A percentile compares a stretch with the other conserved stretches of the same genome.
Conservation (phyloP, 2,329 filamentous ascomycete genomes). For the Blastomyces parvus region DNA sequence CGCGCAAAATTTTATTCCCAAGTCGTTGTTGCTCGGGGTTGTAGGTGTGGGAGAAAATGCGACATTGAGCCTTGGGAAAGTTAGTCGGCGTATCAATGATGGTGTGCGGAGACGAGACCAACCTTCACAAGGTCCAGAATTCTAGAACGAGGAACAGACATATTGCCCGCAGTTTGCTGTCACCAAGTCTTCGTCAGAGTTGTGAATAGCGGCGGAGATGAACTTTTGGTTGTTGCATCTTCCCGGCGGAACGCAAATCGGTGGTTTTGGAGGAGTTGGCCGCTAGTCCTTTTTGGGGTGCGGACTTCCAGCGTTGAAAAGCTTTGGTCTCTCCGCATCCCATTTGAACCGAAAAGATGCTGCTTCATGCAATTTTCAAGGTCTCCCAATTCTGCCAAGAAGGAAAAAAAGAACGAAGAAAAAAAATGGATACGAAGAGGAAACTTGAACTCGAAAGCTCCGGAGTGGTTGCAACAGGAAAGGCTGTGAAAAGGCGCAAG, state of each 20-base stretch:
- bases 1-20: slow-evolving; percentile 85
- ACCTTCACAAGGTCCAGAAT: slow-evolving; percentile 71
- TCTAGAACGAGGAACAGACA: slow-evolving; percentile 45
- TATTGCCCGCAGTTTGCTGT: slow-evolving; percentile 18
- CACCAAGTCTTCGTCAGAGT: background rate
- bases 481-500: background rate
- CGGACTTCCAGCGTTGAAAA: too few relatives aligned
- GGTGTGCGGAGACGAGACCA: slow-evolving; percentile 14
- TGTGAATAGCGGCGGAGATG: background rate
- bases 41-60: slow-evolving; percentile 81
- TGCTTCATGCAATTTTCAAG: background rate
- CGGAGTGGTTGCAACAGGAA: background rate
- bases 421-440: background rate
- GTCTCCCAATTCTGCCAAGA: background rate
- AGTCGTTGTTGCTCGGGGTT: slow-evolving; percentile 75
- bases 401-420: too few relatives aligned
- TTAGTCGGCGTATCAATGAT: background rate
- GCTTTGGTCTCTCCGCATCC: background rate
- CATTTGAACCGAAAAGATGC: too few relatives aligned
- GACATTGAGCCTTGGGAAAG: slow-evolving; percentile 63
- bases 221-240: background rate
- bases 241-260: background rate
- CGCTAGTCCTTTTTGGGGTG: slow-evolving; percentile 4
- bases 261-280: background rate
- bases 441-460: background rate